phyloP scores from a whole-genome alignment of 345 rosid species.

The Boechera stricta region DNA sequence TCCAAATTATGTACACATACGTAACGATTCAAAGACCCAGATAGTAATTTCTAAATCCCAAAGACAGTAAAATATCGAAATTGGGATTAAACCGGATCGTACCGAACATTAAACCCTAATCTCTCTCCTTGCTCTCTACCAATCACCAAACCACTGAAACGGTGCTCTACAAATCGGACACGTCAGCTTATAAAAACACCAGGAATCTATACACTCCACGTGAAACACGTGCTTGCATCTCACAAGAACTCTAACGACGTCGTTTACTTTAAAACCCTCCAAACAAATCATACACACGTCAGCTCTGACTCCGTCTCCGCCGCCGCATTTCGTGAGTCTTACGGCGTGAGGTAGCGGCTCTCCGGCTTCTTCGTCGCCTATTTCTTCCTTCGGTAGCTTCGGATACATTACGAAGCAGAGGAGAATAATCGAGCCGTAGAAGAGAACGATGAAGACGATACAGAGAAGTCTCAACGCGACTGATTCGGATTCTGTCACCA shows the following conservation, averaged over 20 bases:
- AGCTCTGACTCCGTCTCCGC: background rate
- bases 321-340: conserved; percentile 27
- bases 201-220: conserved; percentile 45
- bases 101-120: conserved; percentile 32
- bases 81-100: conserved; percentile 30
- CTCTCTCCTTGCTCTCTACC: background rate
- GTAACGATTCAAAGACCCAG: conserved; percentile 11
- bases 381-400: conserved; percentile 23
- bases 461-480: conserved; percentile 32
- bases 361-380: conserved; percentile 42
- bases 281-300: conserved; percentile 42
- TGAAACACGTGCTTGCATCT: conserved; percentile 48
- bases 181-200: conserved; percentile 46
- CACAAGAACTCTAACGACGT: conserved; percentile 37
- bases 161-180: conserved; percentile 48
- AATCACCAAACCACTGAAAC: conserved; percentile 42
- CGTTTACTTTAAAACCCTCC: conserved; percentile 39
- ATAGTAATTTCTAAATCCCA: conserved; percentile 19
- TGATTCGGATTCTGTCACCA: conserved; percentile 30
- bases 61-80: conserved; percentile 1
- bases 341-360: conserved; percentile 41
- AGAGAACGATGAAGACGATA: conserved; percentile 29
- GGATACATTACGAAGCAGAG: conserved; percentile 44
- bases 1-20: conserved; percentile 2
- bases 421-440: conserved; percentile 36